Conservation (phyloP, 495 filamentous ascomycete species). For the Penicillium waksmanii region DNA sequence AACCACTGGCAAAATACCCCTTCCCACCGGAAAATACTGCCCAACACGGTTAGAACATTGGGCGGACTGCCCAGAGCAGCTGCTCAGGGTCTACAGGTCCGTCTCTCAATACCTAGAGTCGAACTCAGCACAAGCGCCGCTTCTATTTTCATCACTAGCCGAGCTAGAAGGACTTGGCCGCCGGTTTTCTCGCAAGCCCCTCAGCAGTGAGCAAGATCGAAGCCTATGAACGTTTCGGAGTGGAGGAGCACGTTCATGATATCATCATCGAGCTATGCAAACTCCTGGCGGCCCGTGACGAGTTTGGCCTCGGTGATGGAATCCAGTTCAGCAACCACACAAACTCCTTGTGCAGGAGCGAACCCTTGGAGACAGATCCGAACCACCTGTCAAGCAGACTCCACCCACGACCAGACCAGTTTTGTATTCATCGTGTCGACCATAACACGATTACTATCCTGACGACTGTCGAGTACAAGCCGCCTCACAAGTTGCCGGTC, state of each 20-base stretch:
- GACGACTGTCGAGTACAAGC: constrained; percentile 39
- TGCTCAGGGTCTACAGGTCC: neutral
- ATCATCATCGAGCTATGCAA: constrained; percentile 35
- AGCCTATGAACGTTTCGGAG: constrained; percentile 30
- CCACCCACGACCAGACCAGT: constrained; percentile 22
- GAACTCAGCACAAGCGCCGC: constrained; percentile 14
- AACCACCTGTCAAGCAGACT: constrained; percentile 5
- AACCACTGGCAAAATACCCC: too few relatives aligned
- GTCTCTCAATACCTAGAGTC: constrained; percentile 31
- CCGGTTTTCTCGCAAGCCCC: constrained; percentile 16
- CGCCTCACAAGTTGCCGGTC: constrained; percentile 38
- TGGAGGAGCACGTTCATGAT: constrained; percentile 31
- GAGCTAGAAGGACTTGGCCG: constrained; percentile 26
- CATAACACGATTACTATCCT: constrained; percentile 26
- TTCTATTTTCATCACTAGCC: constrained; percentile 25
- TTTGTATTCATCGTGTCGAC: constrained; percentile 28
- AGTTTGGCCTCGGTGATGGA: constrained; percentile 32
- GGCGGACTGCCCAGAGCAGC: too few relatives aligned
- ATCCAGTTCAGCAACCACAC: constrained; percentile 30
- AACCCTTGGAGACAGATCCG: neutral
- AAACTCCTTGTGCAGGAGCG: neutral
- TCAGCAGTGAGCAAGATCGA: constrained; percentile 40
- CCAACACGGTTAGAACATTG: too few relatives aligned
- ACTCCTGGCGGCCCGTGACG: constrained; percentile 22
- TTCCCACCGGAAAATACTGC: too few relatives aligned